Conservation (phyloP, 1,139 yeast genomes). For the Nakaseomyces delphensis region DNA sequence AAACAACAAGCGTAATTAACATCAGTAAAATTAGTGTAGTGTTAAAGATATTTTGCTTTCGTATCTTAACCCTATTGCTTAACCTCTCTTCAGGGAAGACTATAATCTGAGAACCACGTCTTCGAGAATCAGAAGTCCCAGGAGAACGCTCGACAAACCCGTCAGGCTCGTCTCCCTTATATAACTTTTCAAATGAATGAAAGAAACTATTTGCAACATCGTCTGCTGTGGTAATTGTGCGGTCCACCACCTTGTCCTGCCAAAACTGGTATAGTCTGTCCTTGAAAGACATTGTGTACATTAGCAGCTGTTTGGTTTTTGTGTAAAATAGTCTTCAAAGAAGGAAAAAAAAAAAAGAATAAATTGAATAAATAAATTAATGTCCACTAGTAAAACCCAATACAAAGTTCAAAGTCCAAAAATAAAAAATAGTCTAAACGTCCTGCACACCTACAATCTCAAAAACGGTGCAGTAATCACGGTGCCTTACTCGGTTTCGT, state of each 20-base stretch:
- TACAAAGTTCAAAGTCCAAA: too few species aligned
- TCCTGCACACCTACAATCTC: too few species aligned
- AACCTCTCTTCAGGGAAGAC: slow-evolving; percentile 4
- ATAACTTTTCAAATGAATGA: slow-evolving; percentile 4
- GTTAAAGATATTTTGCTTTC: slow-evolving; percentile 4
- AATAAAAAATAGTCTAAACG: too few species aligned
- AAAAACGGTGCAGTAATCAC: too few species aligned
- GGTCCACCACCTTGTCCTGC: slow-evolving; percentile 1
- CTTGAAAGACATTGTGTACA: not conserved
- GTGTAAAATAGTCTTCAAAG: not conserved
- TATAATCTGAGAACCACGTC: slow-evolving; percentile 3
- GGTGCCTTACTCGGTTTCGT: too few species aligned
- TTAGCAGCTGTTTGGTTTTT: not conserved
- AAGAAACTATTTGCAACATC: slow-evolving; percentile 4
- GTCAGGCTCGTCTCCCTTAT: slow-evolving; percentile 6
- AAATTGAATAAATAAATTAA: too few species aligned
- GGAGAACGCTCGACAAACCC: not conserved
- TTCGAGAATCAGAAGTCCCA: not conserved
- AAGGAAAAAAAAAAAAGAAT: not conserved
- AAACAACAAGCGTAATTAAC: slow-evolving; percentile 3
- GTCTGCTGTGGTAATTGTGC: not conserved
- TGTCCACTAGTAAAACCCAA: too few species aligned
- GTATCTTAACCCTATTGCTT: slow-evolving; percentile 5
- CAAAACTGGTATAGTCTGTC: slow-evolving; percentile 3
- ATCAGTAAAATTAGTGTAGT: slow-evolving; percentile 1